Evolutionary conservation across 352 stramenopile genomes (phyloP).

Genomic region (Phytophthora vignae): DNA sequence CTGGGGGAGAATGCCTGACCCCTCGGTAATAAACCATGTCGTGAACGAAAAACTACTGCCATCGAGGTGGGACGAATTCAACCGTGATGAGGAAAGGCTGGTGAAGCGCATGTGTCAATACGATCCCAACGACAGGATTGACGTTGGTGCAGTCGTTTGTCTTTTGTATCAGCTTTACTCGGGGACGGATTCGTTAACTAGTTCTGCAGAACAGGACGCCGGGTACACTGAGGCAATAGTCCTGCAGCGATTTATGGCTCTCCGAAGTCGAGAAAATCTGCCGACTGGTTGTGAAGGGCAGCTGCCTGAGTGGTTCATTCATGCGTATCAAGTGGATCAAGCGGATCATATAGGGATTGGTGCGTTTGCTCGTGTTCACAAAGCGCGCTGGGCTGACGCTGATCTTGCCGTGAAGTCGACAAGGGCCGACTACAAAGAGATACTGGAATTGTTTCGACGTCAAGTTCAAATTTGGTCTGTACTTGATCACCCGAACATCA

Average conservation of each 20-base stretch:
- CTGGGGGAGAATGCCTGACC: background rate
- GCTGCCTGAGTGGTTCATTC: constrained; percentile 1
- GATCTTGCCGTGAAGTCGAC: background rate
- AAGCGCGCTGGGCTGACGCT: background rate
- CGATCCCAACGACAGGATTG: background rate
- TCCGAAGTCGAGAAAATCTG: background rate
- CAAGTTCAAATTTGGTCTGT: background rate
- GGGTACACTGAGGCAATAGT: background rate
- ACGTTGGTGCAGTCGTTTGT: background rate
- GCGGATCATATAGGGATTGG: background rate
- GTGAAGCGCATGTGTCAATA: constrained; percentile 13
- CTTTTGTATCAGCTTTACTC: background rate
- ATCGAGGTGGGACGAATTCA: background rate
- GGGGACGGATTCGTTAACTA: background rate
- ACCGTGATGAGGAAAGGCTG: background rate
- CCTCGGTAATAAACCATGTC: background rate
- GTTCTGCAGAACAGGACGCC: background rate
- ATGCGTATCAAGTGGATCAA: background rate
- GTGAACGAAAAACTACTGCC: background rate
- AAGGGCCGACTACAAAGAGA: background rate
- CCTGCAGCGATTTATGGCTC: background rate
- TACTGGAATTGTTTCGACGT: background rate
- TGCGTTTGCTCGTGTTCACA: background rate
- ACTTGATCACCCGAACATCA: background rate
- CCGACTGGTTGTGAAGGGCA: background rate